These are phyloP conservation scores for Russula vinacea DNA, from an alignment of 768 basidiomycete genomes.

Conservation along the genomic window DNA sequence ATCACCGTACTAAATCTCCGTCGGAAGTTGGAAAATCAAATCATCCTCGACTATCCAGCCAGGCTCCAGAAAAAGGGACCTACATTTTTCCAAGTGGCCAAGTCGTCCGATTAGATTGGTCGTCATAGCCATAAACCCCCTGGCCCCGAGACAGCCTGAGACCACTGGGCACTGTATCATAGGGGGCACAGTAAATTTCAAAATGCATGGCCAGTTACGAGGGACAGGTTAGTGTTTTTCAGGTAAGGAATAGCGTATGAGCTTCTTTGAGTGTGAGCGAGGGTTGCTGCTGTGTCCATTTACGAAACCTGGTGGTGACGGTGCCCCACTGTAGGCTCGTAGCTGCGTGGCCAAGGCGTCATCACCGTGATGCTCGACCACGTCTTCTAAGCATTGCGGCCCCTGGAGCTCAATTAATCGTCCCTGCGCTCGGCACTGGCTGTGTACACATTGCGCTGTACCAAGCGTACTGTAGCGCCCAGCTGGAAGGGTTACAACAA, in stretches of 20 bases:
- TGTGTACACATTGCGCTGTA: no score
- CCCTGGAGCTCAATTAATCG: not conserved
- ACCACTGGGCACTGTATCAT: not conserved
- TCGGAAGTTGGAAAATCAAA: no score
- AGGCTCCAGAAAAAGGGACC: no score
- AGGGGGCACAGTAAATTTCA: not conserved
- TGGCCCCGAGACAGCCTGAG: not conserved
- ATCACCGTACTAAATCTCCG: no score
- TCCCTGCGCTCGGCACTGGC: not conserved
- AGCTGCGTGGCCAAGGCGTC: not conserved
- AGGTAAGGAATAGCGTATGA: conserved; percentile 13
- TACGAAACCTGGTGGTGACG: not conserved
- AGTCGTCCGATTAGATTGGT: no score
- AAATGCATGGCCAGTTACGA: not conserved
- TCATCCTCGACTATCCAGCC: no score
- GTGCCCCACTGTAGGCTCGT: not conserved
- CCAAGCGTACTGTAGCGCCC: not conserved
- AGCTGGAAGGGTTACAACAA: not conserved
- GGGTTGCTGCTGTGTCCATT: not conserved
- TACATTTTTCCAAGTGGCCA: no score
- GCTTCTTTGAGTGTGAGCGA: conserved; percentile 12
- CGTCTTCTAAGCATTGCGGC: not conserved
- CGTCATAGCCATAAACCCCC: not conserved
- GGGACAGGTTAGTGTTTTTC: not conserved
- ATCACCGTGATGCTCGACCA: not conserved